Base-by-base conservation (phyloP, 1,284 basidiomycete species). In the Albatrellus sp. region DNA sequence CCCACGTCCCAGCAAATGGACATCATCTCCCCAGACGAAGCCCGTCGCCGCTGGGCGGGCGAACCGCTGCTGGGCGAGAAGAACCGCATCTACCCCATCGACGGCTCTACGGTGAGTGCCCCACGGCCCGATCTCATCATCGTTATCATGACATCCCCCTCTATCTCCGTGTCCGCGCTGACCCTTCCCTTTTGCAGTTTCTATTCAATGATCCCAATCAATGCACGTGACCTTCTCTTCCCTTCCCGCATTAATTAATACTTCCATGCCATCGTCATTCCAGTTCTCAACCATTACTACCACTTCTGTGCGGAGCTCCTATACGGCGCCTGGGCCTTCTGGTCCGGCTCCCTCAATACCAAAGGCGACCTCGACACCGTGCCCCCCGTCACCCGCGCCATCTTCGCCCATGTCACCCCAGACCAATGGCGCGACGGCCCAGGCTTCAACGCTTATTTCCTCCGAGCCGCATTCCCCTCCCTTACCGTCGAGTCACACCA, bases 251-350 rank as follows among this genome's bases (percentile, higher is more conserved):
- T 20, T 14, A 6, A 41, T 30, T 17, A 12, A 40, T 16, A 43
- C 52, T 34, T 53, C 39, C 12, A 4, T 33, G 28, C 9, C n/a
- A 13, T 30, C 7, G 7, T 24, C 33, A 33, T 5, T 31, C 5
- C 42, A 73, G 70, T 89, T 66, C 70, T 89, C 28, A 67, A 72
- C 45, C 86, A 90, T 58, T 89, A 87, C 59, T 90, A 88, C 60
- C 86, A 90, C 61, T 79, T 87, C 50, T 81, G 80, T 31, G 85
- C 80, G 0, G 86, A 90, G 57, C 72, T 87, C 41, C 62, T 87
- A 46, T 65, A 89, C 39, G 84, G 84, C 35, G 63, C 73, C 1
- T 84, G 83, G 72, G 74, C 81, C 4, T 73, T 84, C 52, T 83
- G 82, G 74, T 65, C 74, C 32, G 77, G 77, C 5, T 68, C 76